These are phyloP conservation scores for Ogataea sp. DNA, from an alignment of 805 yeast species.

Conservation along the genomic window DNA sequence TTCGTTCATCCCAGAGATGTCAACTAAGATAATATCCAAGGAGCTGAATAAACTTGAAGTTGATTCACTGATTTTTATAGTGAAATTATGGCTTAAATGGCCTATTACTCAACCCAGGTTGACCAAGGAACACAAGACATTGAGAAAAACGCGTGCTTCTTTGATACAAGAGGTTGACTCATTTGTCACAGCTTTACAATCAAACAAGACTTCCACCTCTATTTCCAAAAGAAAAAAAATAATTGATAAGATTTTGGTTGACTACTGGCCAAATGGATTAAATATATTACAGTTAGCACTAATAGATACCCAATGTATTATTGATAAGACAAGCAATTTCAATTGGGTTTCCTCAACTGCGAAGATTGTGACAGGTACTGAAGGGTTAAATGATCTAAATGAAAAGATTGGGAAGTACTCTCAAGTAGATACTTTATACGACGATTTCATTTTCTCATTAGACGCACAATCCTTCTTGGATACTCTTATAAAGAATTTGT, in stretches of 20 bases:
- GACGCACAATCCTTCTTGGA: constrained; percentile 47
- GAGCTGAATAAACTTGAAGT: constrained; percentile 18
- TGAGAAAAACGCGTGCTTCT: constrained; percentile 11
- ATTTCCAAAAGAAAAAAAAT: constrained; percentile 21
- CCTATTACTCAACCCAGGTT: constrained; percentile 21
- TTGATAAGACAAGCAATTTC: constrained; percentile 45
- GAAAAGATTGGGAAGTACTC: not conserved
- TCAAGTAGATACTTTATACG: constrained; percentile 15
- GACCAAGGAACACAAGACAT: constrained; percentile 10
- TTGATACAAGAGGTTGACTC: constrained; percentile 10
- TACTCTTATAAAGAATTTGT: constrained; percentile 37
- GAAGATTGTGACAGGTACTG: constrained; percentile 22
- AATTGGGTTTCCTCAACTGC: constrained; percentile 44
- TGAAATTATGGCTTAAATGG: constrained; percentile 25
- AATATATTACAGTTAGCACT: constrained; percentile 64
- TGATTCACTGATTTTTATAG: constrained; percentile 23
- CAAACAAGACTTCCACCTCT: not conserved
- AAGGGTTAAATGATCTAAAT: constrained; percentile 26
- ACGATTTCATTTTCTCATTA: constrained; percentile 27
- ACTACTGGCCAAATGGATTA: constrained; percentile 49
- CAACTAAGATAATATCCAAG: constrained; percentile 14
- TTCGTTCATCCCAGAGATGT: constrained; percentile 22
- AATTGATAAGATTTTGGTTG: constrained; percentile 38
- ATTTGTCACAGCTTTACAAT: constrained; percentile 6
- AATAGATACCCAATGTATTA: constrained; percentile 55